Percentiles rank a stretch among this genome's conserved stretches.
Evolutionary conservation across 495 filamentous ascomycete genomes (phyloP).

Genomic region (Lasiosphaeria hispida): DNA sequence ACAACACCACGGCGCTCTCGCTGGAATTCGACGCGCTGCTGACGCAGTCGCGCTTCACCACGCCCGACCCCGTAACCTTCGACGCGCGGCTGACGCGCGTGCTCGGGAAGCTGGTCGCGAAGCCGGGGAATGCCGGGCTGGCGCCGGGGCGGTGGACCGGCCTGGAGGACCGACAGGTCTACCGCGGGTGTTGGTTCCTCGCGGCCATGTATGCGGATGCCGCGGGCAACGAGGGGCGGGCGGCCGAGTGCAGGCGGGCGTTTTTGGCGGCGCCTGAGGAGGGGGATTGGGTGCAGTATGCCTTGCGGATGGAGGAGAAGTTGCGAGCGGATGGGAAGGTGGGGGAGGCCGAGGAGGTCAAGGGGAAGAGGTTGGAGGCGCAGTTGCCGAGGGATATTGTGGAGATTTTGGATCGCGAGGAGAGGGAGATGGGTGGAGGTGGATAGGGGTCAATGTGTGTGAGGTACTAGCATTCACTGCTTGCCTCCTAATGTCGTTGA

Average conservation of each 20-base stretch:
- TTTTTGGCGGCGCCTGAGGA: slow-evolving; percentile 13
- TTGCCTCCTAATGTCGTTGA: too few relatives aligned
- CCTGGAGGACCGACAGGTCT: slow-evolving; percentile 8
- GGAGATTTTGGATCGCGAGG: slow-evolving; percentile 16
- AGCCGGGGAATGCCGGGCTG: background rate
- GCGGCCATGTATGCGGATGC: background rate
- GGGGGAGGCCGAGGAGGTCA: slow-evolving; percentile 12
- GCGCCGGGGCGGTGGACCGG: background rate
- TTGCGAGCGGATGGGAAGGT: background rate
- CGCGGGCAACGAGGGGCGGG: background rate
- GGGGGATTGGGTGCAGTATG: slow-evolving; percentile 20
- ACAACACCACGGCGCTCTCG: background rate
- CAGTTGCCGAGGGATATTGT: slow-evolving; percentile 9
- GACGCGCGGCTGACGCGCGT: background rate
- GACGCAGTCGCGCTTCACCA: slow-evolving; percentile 6
- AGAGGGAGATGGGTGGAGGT: slow-evolving; percentile 6
- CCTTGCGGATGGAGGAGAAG: slow-evolving; percentile 9
- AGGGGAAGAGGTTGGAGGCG: background rate
- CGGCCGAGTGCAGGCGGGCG: background rate
- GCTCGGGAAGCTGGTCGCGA: background rate
- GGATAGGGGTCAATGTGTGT: too few relatives aligned
- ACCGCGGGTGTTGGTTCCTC: slow-evolving; percentile 13
- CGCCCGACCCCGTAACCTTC: background rate
- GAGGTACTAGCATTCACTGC: too few relatives aligned
- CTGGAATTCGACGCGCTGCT: slow-evolving; percentile 16